Evolutionary conservation across 1,284 basidiomycete species (phyloP).

Genomic region (Puccinia hordei): DNA sequence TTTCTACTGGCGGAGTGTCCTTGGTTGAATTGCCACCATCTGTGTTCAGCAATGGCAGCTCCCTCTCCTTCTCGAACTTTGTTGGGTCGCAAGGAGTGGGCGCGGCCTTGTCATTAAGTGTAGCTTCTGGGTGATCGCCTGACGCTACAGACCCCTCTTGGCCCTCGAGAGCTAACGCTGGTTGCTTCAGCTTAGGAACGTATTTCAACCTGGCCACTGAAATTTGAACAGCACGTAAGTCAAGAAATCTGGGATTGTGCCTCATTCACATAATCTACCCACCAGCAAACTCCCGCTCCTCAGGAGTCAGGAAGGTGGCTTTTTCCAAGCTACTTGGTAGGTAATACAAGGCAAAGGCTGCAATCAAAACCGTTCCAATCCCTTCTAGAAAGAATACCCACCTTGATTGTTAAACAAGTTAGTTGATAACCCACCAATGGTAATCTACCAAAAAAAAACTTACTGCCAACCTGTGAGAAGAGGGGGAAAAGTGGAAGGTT

Average conservation of each 20-base stretch:
- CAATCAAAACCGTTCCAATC: conserved; percentile 55
- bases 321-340: conserved; percentile 51
- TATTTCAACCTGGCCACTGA: conserved; percentile 25
- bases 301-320: conserved; percentile 51
- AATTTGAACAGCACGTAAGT: background rate
- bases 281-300: conserved; percentile 41
- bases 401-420: background rate
- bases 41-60: background rate
- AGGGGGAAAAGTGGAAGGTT: background rate
- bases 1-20: conserved; percentile 49
- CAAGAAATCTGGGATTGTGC: background rate
- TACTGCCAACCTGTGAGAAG: conserved; percentile 22
- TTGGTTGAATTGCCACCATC: background rate
- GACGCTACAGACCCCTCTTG: background rate
- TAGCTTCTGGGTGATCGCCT: background rate
- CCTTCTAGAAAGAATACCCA: conserved; percentile 52
- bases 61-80: background rate
- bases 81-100: background rate
- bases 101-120: background rate
- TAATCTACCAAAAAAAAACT: background rate
- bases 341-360: conserved; percentile 50
- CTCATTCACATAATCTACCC: background rate
- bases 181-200: background rate
- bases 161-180: background rate
- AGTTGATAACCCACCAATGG: background rate